Evolutionary conservation across 2,329 filamentous ascomycete species (phyloP).

Genomic region (Verticillium nubilum): DNA sequence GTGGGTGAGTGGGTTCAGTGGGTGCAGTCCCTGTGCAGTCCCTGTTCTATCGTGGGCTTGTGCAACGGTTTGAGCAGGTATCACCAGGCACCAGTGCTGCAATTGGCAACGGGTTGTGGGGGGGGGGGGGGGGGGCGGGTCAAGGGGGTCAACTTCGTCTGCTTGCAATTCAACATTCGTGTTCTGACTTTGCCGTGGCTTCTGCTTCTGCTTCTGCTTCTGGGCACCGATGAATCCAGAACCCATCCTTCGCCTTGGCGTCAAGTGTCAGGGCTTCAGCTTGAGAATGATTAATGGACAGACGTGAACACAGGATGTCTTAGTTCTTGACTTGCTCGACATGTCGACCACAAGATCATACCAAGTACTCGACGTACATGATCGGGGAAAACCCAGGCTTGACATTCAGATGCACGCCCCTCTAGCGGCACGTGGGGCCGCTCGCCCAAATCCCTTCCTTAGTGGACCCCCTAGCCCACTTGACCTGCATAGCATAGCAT

Average conservation of each 20-base stretch:
- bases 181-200: neutral
- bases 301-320: too few relatives aligned
- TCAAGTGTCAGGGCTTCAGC: too few relatives aligned
- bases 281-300: too few relatives aligned
- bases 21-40: neutral
- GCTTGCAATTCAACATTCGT: neutral
- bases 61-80: neutral
- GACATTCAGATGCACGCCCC: neutral
- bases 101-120: neutral
- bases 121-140: neutral
- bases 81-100: neutral
- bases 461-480: neutral
- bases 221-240: too few relatives aligned
- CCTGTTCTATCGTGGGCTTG: neutral
- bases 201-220: too few relatives aligned
- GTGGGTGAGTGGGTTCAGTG: too few relatives aligned
- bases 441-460: too few relatives aligned
- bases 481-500: neutral
- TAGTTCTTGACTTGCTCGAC: neutral
- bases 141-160: neutral
- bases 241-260: too few relatives aligned
- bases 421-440: neutral
- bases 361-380: too few relatives aligned
- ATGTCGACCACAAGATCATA: neutral
- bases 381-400: neutral